Conservation (phyloP, 768 basidiomycete species). For the Boletus tomentosulus region DNA sequence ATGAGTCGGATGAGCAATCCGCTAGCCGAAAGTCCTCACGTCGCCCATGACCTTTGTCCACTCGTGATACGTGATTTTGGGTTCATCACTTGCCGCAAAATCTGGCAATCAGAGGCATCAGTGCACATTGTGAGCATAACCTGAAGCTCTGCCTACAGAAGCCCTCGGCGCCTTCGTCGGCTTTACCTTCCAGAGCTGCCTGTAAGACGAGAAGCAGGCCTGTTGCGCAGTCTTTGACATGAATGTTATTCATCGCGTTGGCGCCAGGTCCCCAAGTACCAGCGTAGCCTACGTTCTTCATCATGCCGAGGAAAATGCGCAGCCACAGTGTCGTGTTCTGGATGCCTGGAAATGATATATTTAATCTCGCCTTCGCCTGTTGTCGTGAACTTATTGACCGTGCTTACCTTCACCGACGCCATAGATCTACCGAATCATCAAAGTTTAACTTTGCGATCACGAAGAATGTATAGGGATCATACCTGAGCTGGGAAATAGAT, state of each 20-base stretch:
- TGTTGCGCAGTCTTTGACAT: slow-evolving; percentile 38
- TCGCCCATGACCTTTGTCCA: slow-evolving; percentile 36
- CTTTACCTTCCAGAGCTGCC: slow-evolving; percentile 38
- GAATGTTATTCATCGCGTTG: slow-evolving; percentile 36
- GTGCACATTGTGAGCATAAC: not conserved
- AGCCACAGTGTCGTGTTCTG: slow-evolving; percentile 37
- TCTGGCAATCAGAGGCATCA: slow-evolving; percentile 24
- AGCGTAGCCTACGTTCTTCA: slow-evolving; percentile 29
- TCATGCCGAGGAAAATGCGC: slow-evolving; percentile 34
- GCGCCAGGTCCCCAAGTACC: slow-evolving; percentile 43
- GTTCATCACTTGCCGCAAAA: slow-evolving; percentile 31
- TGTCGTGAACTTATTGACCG: not conserved
- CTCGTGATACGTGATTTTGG: slow-evolving; percentile 27
- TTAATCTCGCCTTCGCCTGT: not conserved
- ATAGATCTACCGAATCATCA: slow-evolving; percentile 33
- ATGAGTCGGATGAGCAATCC: not conserved
- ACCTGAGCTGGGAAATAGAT: slow-evolving; percentile 38
- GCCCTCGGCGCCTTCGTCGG: slow-evolving; percentile 40
- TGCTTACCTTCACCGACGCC: slow-evolving; percentile 38
- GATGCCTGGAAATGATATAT: slow-evolving; percentile 21
- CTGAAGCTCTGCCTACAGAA: slow-evolving; percentile 30
- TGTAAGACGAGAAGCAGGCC: slow-evolving; percentile 36
- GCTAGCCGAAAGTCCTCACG: slow-evolving; percentile 19
- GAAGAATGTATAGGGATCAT: not conserved
- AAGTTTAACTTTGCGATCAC: not conserved